phyloP scores from a whole-genome alignment of 2,329 filamentous ascomycete genomes.

The Pochonia chlamydosporia region DNA sequence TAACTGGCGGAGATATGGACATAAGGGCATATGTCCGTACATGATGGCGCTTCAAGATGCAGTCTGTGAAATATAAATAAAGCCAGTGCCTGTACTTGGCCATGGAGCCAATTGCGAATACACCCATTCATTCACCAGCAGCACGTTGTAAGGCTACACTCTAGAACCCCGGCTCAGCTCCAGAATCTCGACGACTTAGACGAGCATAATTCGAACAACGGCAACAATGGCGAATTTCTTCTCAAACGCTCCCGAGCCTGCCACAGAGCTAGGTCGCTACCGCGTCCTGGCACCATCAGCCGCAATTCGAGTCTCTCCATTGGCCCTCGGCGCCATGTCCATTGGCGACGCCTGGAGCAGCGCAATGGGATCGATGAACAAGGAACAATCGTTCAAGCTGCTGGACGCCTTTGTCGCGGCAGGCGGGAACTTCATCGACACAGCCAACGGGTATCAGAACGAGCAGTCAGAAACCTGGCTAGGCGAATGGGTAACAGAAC shows the following conservation, averaged over 20 bases:
- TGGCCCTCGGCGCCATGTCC: slow-evolving; percentile 49
- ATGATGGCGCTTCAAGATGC: too few relatives aligned
- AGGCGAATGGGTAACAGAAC: slow-evolving; percentile 48
- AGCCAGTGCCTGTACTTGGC: too few relatives aligned
- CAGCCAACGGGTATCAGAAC: slow-evolving; percentile 51
- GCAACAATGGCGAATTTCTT: slow-evolving; percentile 3
- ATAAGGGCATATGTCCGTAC: too few relatives aligned
- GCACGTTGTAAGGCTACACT: too few relatives aligned
- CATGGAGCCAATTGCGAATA: too few relatives aligned
- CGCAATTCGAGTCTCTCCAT: slow-evolving; percentile 35
- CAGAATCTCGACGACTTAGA: too few relatives aligned
- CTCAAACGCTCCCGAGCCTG: slow-evolving; percentile 26
- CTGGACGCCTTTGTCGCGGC: slow-evolving; percentile 50
- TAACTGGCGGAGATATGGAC: too few relatives aligned
- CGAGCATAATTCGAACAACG: too few relatives aligned
- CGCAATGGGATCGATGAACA: slow-evolving; percentile 46
- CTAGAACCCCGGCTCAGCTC: too few relatives aligned
- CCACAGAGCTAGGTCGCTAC: slow-evolving; percentile 46
- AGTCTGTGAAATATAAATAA: too few relatives aligned
- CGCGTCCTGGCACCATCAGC: slow-evolving; percentile 46
- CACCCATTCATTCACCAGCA: too few relatives aligned
- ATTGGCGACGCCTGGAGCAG: slow-evolving; percentile 40
- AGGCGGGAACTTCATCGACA: slow-evolving; percentile 67
- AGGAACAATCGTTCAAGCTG: slow-evolving; percentile 48
- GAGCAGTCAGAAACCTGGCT: slow-evolving; percentile 52